Evolutionary conservation across 768 basidiomycete genomes (phyloP), one percentile per base, ranked within the genome.

Genomic region (Infundibulicybe gibba): DNA sequence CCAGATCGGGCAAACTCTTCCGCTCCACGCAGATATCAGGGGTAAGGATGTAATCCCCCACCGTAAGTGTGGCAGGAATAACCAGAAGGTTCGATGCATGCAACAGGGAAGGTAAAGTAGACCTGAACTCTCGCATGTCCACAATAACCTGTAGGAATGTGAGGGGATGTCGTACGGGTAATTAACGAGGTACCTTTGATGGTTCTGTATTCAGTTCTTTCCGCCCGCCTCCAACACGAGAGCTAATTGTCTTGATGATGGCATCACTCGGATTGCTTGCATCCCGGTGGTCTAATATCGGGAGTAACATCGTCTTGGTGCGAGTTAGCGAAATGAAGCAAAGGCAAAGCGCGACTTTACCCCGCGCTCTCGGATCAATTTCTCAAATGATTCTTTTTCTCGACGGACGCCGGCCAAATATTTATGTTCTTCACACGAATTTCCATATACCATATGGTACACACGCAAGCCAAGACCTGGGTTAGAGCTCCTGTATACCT

Each of bases 11-110:
- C 42, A 98, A 72, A 54, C 94, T 94, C 70, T 99, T 99, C 47
- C 95, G 75, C 66, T 99, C 97, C 2, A 99, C 87, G 52, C 91
- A 94, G 52, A 98, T 94, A 50, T 95, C 91, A 0, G 95, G 97
- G 1, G 90, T 87, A 40, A 98, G 68, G 45, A 99, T 87, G 59
- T 99, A 99, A 64, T 99, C 97, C 2, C 97, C 97, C 2, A 98
- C 88, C 0, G 89, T 92, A 50, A 99, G 70, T 0, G 94, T 98
- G 1, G 87, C 87, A 0, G 97, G 95, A n/a, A 94, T 73, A 35
- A 97, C 81, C 31, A 85, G 68, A 35, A 95, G 66, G 38, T 77
- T 76, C 0, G 90, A 77, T 0, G 90, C 92, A 57, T 98, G 93
- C 6, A 98, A 71, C 4, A 99, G 63, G 0, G 90, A 94, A 0